Base-by-base conservation (phyloP, 2,329 filamentous ascomycete genomes). In the Sclerotinia subarctica region DNA sequence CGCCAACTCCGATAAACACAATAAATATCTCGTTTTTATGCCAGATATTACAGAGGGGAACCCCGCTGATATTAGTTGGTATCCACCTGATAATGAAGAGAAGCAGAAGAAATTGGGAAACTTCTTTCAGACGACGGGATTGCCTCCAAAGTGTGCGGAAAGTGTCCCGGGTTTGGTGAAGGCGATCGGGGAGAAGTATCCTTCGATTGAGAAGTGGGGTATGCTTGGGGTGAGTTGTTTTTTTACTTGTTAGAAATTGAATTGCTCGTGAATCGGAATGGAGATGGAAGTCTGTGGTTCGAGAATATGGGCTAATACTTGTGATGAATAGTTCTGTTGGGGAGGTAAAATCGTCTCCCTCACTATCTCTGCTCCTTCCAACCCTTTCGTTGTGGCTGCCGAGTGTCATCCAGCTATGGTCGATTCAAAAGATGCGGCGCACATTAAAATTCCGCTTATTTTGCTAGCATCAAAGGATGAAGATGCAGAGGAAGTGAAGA, bases 11-110 rank as follows among this genome's bases (percentile, higher is more conserved):
- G 82, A 86, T 74, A 63, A 74, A 29, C 76, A 81, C 79, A 85
- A 81, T 78, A 87, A 91, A 76, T 95, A 96, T 82, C 88, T 88
- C 73, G 91, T 97, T 73, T 93, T 94, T 80, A 94, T 97, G 71
- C 94, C 94, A 38, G 94, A 97, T 81, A 94, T 92, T 84, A 96
- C 97, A 82, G 85, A 91, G 69, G 93, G 92, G 77, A 72, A 74
- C 5, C 73, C 74, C 53, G 77, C 42, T 63, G 47, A 86, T 83
- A 69, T 84, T 85, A 68, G 74, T 32, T 84, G 84, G 80, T 75
- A 68, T 17, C 89, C 90, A 2, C 85, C 88, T 32, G 78, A 80
- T 26, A 90, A 79, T 7, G 80, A 85, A 6, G 88, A 91, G 73
- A 89, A 91, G 79, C 78, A 86, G 76, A 81, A 85, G 78, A 81